Evolutionary conservation across 306 rosid genomes (phyloP), one percentile per base, ranked within the genome.

Genomic region (Casuarina cunninghamiana): DNA sequence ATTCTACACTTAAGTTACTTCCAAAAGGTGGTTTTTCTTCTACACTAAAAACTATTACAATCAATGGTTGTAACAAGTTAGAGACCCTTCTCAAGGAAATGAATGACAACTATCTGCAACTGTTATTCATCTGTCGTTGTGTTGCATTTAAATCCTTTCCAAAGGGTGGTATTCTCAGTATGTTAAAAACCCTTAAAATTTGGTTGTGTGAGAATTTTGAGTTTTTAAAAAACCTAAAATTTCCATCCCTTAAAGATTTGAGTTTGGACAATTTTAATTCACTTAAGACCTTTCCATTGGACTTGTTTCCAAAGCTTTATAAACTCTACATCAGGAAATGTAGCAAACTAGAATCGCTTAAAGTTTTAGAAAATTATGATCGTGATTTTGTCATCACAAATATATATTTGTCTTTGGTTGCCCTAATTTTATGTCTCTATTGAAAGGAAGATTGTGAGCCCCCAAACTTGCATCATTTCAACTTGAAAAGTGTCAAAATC

Each of bases 391-490:
- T 35, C 39, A 60, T 50, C 65, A 65, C 21, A 12, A 32, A 62
- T 2, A 77, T 80, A 51, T n/a, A n/a, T n/a, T 19, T 55, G 4
- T 16, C 58, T 2, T 32, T 38, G 6, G 15, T 69, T 67, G 81
- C 38, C 48, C 8, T 53, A 74, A 72, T 46, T 81, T 81, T 53
- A 50, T 65, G 38, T 65, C 73, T 37, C 51, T 76, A 39, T 73
- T 50, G 0, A 38, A n/a, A 2, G 53, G 16, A 50, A 72, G 61
- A 75, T 32, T 62, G 0, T 35, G 0, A 1, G 73, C 73, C 4
- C 49, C 42, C 1, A 76, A 3, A 9, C 61, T 76, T 2, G 3
- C 15, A 11, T 4, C 5, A 2, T 53, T 53, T 16, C 1, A 0
- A 0, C 2, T 53, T 0, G 1, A 0, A 1, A 0, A 0, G 3